Evolutionary conservation across 129 eudicot species (phyloP), one percentile per base, ranked within the genome.

Genomic region (Pseudognaphalium luteoalbum): DNA sequence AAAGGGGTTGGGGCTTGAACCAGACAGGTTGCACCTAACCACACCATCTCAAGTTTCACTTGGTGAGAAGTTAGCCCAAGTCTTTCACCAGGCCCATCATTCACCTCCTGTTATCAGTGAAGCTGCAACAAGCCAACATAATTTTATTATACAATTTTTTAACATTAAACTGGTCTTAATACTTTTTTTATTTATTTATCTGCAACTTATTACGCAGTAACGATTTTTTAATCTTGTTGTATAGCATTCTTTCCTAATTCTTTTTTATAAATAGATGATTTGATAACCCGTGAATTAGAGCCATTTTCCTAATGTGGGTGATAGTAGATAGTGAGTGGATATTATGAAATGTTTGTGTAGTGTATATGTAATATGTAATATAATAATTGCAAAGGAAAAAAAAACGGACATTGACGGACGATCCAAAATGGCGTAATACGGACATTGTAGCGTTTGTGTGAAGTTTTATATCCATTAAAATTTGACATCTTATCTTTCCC

Each of bases 1-100:
- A 11, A 86, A 81, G 59, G 93, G 93, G 35, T 34, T 81, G 63
- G 54, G 33, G 5, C 83, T 88, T 14, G 86, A 83, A 33, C 83
- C 82, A 0, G 93, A 86, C 77, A 34, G 82, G 71, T 59, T 88
- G 82, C 93, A 88, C 75, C 83, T 88, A 10, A 83, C 78, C 68
- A 88, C 93, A 15, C 65, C 84, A 14, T 88, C 93, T 22, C 90
- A 88, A 19, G 84, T 86, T 12, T 70, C 19, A 41, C 81, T 88
- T 15, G 93, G 93, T 32, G 77, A 84, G 62, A 86, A 78, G 93
- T 60, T 88, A 65, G 90, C 90, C 75, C 80, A 79, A 14, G 86
- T 82, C 64, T 88, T 81, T 72, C 81, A 84, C 50, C 61, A n/a
- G 21, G 35, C 34, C 68, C 78, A 57, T 3, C 81, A 42, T 56